These are phyloP conservation scores for Guillardia theta DNA, from an alignment of 78 protist genomes.

Conservation along the genomic window DNA sequence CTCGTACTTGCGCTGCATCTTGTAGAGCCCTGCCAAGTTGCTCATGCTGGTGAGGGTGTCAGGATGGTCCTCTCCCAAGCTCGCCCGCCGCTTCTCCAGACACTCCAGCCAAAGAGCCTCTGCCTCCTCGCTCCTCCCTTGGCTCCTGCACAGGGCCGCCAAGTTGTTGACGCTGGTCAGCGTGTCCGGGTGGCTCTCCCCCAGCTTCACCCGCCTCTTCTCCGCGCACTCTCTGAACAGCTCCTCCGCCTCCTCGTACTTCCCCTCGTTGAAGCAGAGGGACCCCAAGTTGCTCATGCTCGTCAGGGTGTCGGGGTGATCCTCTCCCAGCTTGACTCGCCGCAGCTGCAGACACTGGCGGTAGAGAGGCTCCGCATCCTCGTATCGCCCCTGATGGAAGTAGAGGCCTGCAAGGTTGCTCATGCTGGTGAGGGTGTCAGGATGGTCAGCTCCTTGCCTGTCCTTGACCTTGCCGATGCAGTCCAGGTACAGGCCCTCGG, in stretches of 20 bases:
- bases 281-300: neutral
- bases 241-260: neutral
- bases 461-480: neutral
- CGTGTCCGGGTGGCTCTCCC: neutral
- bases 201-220: neutral
- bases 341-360: neutral
- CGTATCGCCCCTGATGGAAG: neutral
- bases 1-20: neutral
- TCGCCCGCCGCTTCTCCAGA: neutral
- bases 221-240: neutral
- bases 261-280: neutral
- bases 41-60: neutral
- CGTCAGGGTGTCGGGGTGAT: neutral
- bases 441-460: neutral
- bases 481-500: neutral
- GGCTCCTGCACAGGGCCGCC: neutral
- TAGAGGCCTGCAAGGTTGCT: neutral
- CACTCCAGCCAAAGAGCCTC: neutral
- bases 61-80: neutral
- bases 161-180: neutral
- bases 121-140: neutral
- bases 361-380: neutral
- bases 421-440: neutral
- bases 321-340: neutral
- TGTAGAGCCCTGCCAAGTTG: neutral